Conservation (phyloP, 371 early-diverging fungal genomes). For the Mortierella sp. region DNA sequence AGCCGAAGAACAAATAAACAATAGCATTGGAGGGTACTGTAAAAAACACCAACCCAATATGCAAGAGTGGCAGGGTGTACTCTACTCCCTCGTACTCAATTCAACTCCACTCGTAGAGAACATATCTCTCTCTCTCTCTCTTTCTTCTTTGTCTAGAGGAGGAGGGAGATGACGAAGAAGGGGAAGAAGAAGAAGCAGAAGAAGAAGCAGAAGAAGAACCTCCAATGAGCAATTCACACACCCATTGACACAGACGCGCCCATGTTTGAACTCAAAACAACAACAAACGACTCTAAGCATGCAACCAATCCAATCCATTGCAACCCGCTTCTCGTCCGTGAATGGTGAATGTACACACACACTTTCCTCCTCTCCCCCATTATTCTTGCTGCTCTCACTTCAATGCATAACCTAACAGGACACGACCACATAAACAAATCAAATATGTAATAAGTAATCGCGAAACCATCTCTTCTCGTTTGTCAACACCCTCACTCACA, state of each 20-base stretch:
- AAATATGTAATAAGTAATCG: constrained; percentile 2
- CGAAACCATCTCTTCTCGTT: not conserved
- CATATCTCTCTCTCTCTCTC: not conserved
- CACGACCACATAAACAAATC: not conserved
- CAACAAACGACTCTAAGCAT: no score
- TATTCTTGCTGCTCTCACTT: not conserved
- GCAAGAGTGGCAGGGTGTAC: not conserved
- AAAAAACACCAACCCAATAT: not conserved
- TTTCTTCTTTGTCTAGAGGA: not conserved
- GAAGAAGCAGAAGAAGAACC: no score
- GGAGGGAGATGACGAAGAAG: no score
- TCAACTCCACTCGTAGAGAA: not conserved
- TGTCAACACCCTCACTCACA: not conserved
- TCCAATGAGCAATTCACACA: no score
- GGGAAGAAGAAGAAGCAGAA: no score
- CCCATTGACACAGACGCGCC: no score
- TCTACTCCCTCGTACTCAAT: no score
- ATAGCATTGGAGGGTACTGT: not conserved
- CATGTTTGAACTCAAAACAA: no score
- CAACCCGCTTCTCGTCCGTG: no score
- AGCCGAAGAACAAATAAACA: not conserved
- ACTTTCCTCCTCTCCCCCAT: not conserved
- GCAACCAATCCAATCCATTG: no score
- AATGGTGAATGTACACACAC: no score
- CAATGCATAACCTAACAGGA: not conserved